Evolutionary conservation across 75 land plant genomes (phyloP), one percentile per base, ranked within the genome.

Genomic region (Sequoiadendron giganteum): DNA sequence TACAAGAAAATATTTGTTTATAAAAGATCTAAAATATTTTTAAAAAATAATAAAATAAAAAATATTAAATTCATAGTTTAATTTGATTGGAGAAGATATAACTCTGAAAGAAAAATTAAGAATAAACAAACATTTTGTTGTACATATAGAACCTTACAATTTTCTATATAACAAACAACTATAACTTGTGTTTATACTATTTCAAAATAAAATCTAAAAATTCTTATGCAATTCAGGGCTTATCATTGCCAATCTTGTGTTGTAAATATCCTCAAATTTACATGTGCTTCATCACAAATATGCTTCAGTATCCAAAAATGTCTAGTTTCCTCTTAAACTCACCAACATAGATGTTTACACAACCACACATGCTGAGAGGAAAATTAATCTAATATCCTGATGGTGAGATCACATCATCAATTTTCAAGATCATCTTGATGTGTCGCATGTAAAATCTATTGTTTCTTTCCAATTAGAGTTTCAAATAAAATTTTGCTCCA

Each of bases 381-480:
- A 73, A 32, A 32, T 75, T 18, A 36, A 32, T 42, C 13, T 78
- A 96, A 84, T 89, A 96, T 8, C 90, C 92, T 19, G 97, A 90
- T 10, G 99, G 95, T 78, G 96, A 90, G 84, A 98, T 98, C 36
- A 98, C 99, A 90, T 98, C 99, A 89, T 98, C 99, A 86, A 98
- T 98, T 87, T 98, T 98, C 68, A 98, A 88, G 76, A 98, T 98
- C 99, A 98, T 98, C 91, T 98, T 98, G 72, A 98, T 97, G 99
- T 1, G 99, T 98, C 38, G 99, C 99, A 47, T 95, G 92, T 36
- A 97, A 65, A 32, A 98, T 88, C 90, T 98, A 99, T 85, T 98
- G 99, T 92, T 98, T 96, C 87, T 98, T 98, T 52, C 99, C 99
- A 38, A 97, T 97, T 85, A 98, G 86, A 6, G 99, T 98, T 92